phyloP scores from a whole-genome alignment of 1,139 yeast species.

The Debaryomyces singareniensis region DNA sequence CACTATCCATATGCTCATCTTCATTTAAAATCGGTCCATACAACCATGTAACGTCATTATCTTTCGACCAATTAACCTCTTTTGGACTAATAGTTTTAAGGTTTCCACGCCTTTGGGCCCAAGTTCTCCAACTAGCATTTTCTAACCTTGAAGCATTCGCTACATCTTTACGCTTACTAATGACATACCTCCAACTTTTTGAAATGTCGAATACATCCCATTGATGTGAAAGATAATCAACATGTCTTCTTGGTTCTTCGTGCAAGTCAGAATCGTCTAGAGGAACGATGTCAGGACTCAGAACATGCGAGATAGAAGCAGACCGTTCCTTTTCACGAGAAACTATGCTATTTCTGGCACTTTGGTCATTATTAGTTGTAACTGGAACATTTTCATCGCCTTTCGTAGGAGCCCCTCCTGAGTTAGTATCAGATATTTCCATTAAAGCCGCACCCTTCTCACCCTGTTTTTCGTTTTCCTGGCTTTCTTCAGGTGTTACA shows the following conservation, averaged over 20 bases:
- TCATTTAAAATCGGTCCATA: conserved; percentile 66
- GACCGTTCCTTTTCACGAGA: neutral
- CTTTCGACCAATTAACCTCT: conserved; percentile 73
- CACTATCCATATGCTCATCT: conserved; percentile 19
- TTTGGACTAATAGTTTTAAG: conserved; percentile 68
- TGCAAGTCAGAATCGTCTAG: conserved; percentile 83
- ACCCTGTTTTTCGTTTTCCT: conserved; percentile 3
- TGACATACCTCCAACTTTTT: conserved; percentile 91
- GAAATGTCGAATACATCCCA: conserved; percentile 95
- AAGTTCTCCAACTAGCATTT: conserved; percentile 81
- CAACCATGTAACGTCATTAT: conserved; percentile 75
- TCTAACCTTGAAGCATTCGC: conserved; percentile 66
- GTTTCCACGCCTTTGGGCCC: conserved; percentile 72
- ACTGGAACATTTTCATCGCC: conserved; percentile 1
- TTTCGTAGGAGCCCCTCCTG: conserved; percentile 1
- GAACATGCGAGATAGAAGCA: conserved; percentile 4
- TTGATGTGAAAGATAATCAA: conserved; percentile 87
- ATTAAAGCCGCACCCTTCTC: conserved; percentile 3
- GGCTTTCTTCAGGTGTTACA: conserved; percentile 19
- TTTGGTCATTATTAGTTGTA: conserved; percentile 1
- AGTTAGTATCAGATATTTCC: conserved; percentile 2
- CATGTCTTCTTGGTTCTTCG: conserved; percentile 81
- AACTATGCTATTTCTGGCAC: conserved; percentile 2
- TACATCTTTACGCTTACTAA: conserved; percentile 67
- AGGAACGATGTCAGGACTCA: conserved; percentile 42